phyloP scores from a whole-genome alignment of 2,329 filamentous ascomycete species.

The Pseudonectria foliicola region DNA sequence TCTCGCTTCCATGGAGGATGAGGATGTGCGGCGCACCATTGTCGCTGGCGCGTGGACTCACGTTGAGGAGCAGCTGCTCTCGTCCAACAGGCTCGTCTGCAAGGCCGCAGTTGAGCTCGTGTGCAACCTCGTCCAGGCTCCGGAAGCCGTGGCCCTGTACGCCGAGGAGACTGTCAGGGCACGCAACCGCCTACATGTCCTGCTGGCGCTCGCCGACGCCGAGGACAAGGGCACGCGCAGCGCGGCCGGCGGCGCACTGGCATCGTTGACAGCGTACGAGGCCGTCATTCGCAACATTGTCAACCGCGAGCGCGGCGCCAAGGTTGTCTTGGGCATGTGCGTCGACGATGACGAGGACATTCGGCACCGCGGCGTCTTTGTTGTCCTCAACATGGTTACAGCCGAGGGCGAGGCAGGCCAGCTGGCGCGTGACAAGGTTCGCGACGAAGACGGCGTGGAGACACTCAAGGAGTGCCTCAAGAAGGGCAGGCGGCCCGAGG shows the following conservation, averaged over 20 bases:
- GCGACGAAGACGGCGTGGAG: constrained; percentile 56
- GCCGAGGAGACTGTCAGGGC: constrained; percentile 61
- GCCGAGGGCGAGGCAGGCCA: constrained; percentile 59
- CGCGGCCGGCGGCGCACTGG: constrained; percentile 82
- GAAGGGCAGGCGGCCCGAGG: constrained; percentile 59
- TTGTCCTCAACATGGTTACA: constrained; percentile 64
- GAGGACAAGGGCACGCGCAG: constrained; percentile 73
- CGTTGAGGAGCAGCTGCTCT: constrained; percentile 78
- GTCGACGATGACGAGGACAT: constrained; percentile 64
- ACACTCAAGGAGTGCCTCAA: constrained; percentile 63
- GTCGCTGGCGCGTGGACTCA: constrained; percentile 66
- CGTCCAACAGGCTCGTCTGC: constrained; percentile 65
- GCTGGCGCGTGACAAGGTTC: constrained; percentile 52
- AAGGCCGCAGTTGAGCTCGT: constrained; percentile 82
- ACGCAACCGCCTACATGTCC: constrained; percentile 67
- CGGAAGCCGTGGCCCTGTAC: constrained; percentile 61
- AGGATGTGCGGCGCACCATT: constrained; percentile 58
- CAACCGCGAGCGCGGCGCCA: constrained; percentile 62
- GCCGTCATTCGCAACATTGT: constrained; percentile 65
- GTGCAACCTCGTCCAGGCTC: constrained; percentile 76
- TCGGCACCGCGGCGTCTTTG: constrained; percentile 66
- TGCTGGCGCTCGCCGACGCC: constrained; percentile 81
- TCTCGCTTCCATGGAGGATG: constrained; percentile 71
- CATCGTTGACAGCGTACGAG: constrained; percentile 74
- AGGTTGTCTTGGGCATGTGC: constrained; percentile 75